Conservation (phyloP, 2,329 filamentous ascomycete genomes). For the Geoglossum cookeanum region DNA sequence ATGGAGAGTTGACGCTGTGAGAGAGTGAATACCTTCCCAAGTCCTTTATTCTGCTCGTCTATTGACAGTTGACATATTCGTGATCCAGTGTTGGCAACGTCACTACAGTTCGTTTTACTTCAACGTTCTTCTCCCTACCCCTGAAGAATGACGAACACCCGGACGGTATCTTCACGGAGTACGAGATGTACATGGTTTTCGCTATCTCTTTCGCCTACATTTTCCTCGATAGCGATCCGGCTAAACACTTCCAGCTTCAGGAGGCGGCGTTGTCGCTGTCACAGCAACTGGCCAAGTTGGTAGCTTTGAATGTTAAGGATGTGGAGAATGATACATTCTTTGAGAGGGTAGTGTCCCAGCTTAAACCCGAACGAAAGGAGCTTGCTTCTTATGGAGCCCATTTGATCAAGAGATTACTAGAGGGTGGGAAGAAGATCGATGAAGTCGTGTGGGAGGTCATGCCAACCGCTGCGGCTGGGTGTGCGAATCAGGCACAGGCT, state of each 20-base stretch:
- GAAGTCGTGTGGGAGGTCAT: conserved; percentile 53
- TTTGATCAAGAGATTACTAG: conserved; percentile 44
- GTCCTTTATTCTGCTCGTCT: not conserved
- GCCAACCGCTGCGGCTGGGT: conserved; percentile 45
- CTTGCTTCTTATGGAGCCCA: conserved; percentile 12
- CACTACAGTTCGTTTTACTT: conserved; percentile 33
- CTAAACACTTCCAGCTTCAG: conserved; percentile 44
- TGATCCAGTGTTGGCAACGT: conserved; percentile 27
- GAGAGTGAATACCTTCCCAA: conserved; percentile 23
- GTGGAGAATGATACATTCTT: conserved; percentile 17
- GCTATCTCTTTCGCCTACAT: conserved; percentile 45
- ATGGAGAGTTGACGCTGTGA: conserved; percentile 50
- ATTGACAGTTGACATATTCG: not conserved
- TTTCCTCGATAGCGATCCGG: conserved; percentile 46
- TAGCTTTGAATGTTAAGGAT: conserved; percentile 50
- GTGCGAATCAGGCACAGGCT: conserved; percentile 51
- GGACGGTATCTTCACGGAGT: conserved; percentile 33
- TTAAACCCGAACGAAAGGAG: not conserved
- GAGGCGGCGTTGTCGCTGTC: conserved; percentile 38
- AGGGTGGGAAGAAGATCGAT: conserved; percentile 42
- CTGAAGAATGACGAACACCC: conserved; percentile 33
- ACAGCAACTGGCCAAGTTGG: conserved; percentile 36
- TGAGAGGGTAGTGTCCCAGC: not conserved
- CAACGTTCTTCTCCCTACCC: conserved; percentile 33
- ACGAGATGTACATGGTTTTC: conserved; percentile 40